Conservation (phyloP, 306 rosid species). For the Gastrolobium bilobum region DNA sequence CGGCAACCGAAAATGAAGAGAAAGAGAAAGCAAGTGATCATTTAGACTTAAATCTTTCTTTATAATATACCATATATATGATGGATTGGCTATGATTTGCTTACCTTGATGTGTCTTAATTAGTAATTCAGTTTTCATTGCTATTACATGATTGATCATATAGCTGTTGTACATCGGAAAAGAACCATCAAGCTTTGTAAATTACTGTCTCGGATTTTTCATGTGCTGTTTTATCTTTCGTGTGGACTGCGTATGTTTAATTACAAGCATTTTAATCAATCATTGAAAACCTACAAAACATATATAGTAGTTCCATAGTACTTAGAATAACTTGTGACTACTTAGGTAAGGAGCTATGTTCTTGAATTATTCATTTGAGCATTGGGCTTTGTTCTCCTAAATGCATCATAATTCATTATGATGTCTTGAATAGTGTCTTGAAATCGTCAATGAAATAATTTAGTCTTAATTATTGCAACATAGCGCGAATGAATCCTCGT, state of each 20-base stretch:
- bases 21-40: conserved; percentile 45
- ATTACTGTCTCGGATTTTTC: background rate
- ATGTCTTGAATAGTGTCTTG: no score
- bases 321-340: no score
- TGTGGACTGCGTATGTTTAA: background rate
- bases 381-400: no score
- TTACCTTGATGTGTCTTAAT: conserved; percentile 14
- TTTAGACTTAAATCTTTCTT: conserved; percentile 79
- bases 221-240: background rate
- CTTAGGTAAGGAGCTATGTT: no score
- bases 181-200: background rate
- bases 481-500: no score
- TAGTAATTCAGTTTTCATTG: conserved; percentile 13
- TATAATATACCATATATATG: conserved; percentile 42
- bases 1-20: conserved; percentile 10
- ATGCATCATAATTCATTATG: no score
- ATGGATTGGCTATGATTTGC: conserved; percentile 1
- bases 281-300: no score
- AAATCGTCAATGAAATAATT: no score
- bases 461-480: no score
- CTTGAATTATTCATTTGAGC: no score
- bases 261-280: background rate
- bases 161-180: background rate
- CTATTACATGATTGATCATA: conserved; percentile 3
- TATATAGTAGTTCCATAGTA: no score